Conservation (phyloP, 2,329 filamentous ascomycete genomes). For the Aspergillus cejpii region DNA sequence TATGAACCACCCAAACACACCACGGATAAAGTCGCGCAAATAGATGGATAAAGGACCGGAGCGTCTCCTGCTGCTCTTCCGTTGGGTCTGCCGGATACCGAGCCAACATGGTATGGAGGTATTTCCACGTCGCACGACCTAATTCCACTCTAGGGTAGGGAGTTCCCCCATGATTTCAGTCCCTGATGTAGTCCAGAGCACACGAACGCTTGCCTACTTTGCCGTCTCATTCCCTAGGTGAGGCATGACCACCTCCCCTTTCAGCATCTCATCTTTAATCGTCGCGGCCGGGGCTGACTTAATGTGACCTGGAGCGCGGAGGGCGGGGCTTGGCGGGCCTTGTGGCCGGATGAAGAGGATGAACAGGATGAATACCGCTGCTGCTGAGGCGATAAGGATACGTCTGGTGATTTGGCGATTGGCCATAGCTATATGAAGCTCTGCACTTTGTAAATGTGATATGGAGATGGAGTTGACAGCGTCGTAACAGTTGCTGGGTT, state of each 20-base stretch:
- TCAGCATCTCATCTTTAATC: slow-evolving; percentile 33
- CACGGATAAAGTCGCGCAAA: slow-evolving; percentile 61
- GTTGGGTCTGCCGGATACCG: slow-evolving; percentile 59
- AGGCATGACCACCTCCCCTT: slow-evolving; percentile 43
- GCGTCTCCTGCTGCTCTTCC: slow-evolving; percentile 52
- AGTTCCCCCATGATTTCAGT: slow-evolving; percentile 8
- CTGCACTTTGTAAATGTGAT: no score
- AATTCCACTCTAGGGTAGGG: slow-evolving; percentile 51
- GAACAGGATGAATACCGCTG: slow-evolving; percentile 32
- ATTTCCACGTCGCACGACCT: slow-evolving; percentile 59
- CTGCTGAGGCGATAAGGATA: slow-evolving; percentile 29
- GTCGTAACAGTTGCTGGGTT: no score
- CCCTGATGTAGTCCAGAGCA: neutral
- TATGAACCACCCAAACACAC: slow-evolving; percentile 28
- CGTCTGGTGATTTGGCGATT: slow-evolving; percentile 35
- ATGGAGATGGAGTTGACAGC: no score
- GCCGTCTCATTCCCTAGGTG: slow-evolving; percentile 45
- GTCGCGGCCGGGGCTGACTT: slow-evolving; percentile 23
- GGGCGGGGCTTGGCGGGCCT: slow-evolving; percentile 33
- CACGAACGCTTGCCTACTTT: slow-evolving; percentile 33
- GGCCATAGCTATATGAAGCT: slow-evolving; percentile 24
- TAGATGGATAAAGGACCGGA: slow-evolving; percentile 56
- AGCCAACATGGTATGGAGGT: slow-evolving; percentile 61
- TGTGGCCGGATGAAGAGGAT: slow-evolving; percentile 35
- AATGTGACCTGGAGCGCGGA: slow-evolving; percentile 39